Evolutionary conservation across 495 filamentous ascomycete genomes (phyloP), one percentile per base, ranked within the genome.

Genomic region (Aspergillus biplanus): DNA sequence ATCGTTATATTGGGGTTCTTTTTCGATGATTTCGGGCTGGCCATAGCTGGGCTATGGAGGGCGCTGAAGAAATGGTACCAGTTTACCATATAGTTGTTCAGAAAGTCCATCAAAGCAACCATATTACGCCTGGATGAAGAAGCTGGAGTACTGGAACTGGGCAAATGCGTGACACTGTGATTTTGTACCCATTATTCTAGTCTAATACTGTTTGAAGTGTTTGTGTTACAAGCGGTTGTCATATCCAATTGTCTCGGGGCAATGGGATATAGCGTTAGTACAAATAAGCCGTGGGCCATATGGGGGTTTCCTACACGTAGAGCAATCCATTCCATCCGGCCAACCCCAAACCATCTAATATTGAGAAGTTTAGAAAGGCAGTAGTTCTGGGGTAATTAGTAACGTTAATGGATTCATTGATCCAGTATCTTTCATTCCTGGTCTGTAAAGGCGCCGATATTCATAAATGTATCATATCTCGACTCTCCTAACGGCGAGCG

Each of bases 1-100:
- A 85, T 81, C 37, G 13, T 39, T 39, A 39, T 39, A 39, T 39
- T 39, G 37, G 8, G 37, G 37, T 39, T 39, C 37, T 39, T 4
- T 27, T 13, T 39, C 1, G 37, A 39, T 39, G 37, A 7, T 39
- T 39, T 39, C 37, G 3, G 37, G 37, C 37, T 39, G 8, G 13
- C 37, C 37, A 39, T 39, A 39, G 37, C 8, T 39, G 13, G 7
- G 37, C 37, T 39, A 13, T 39, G 37, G 37, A 39, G 37, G 37
- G 1, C 37, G 37, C 37, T 39, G 37, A 39, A 39, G 37, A 39
- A 39, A 39, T 39, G 37, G 37, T 39, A 39, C 1, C 8, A 7
- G 37, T 7, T 39, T 39, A 13, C 37, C 13, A 13, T 39, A 7
- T 8, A 4, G 13, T 13, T 39, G 37, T 39, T 39, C 7, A 39